phyloP scores from a whole-genome alignment of 208 protist species.

The Trypanosoma conorhini region DNA sequence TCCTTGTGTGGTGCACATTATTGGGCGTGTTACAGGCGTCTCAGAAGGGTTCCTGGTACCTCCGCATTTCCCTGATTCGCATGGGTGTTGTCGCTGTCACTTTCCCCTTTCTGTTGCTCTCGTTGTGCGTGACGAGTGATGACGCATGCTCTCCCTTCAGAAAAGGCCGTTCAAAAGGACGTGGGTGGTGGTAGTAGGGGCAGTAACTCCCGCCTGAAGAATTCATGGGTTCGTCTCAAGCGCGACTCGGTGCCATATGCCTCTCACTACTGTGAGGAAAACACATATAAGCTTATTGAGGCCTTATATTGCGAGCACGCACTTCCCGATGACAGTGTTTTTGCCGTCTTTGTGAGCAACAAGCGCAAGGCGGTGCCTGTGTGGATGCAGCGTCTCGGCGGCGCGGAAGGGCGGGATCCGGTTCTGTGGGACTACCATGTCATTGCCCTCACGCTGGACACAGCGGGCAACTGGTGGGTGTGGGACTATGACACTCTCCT shows the following conservation, averaged over 20 bases:
- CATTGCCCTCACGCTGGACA: slow-evolving; percentile 11
- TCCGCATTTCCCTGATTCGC: neutral
- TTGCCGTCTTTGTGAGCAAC: slow-evolving; percentile 35
- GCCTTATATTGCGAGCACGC: slow-evolving; percentile 9
- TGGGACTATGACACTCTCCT: slow-evolving; percentile 27
- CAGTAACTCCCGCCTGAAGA: neutral
- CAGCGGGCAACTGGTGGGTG: neutral
- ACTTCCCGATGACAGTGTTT: slow-evolving; percentile 19
- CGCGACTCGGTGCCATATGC: slow-evolving; percentile 24
- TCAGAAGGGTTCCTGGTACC: neutral
- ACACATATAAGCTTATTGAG: slow-evolving; percentile 32
- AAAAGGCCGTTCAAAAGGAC: neutral
- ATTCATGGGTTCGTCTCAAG: slow-evolving; percentile 1
- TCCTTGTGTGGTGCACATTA: neutral
- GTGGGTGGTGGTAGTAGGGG: neutral
- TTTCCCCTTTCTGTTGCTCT: neutral
- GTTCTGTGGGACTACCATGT: slow-evolving; percentile 34
- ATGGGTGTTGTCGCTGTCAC: neutral
- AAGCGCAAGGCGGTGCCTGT: slow-evolving; percentile 12
- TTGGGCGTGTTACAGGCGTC: neutral
- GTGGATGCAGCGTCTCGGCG: slow-evolving; percentile 26
- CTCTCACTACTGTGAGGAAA: slow-evolving; percentile 33
- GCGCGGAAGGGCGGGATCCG: neutral
- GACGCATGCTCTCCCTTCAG: neutral
- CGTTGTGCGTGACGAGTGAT: neutral